Percentiles rank a stretch among this genome's conserved stretches.
These are phyloP conservation scores for Venturiaceae sp. DNA, from an alignment of 2,329 filamentous ascomycete species.

Conservation along the genomic window DNA sequence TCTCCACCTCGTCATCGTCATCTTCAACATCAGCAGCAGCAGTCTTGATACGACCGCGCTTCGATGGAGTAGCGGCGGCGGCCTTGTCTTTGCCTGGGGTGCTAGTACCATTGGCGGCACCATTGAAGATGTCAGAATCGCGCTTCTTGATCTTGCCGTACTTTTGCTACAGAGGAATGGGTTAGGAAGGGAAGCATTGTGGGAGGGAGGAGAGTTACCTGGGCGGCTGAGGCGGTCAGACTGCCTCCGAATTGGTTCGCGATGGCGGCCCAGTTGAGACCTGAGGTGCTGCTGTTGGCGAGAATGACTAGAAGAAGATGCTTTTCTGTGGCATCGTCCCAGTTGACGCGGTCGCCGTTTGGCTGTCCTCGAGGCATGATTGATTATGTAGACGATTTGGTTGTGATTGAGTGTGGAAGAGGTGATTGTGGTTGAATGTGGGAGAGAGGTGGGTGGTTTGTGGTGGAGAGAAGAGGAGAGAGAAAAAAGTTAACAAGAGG, in stretches of 20 bases:
- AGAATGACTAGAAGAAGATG: slow-evolving; percentile 6
- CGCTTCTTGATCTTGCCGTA: slow-evolving; percentile 7
- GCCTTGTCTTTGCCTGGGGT: not conserved
- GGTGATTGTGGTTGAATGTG: not conserved
- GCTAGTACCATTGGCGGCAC: not conserved
- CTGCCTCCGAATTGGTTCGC: not conserved
- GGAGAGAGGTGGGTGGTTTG: not conserved
- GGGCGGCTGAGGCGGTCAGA: not conserved
- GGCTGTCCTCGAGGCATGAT: slow-evolving; percentile 5
- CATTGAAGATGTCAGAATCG: not conserved
- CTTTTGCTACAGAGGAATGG: not conserved
- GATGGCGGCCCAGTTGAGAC: not conserved
- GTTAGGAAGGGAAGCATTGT: not conserved
- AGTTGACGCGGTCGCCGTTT: slow-evolving; percentile 1
- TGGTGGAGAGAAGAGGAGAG: not conserved
- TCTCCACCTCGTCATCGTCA: not conserved
- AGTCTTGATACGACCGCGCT: not conserved
- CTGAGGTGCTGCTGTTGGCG: not conserved
- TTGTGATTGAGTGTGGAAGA: not conserved
- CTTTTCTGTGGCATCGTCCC: slow-evolving; percentile 6
- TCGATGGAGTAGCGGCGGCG: not conserved
- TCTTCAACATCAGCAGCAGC: not conserved
- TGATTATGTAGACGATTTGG: not conserved
- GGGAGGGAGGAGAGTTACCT: not conserved
- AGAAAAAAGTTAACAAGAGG: not conserved